Conservation (phyloP, 768 basidiomycete genomes). For the Tulasnella sp. region DNA sequence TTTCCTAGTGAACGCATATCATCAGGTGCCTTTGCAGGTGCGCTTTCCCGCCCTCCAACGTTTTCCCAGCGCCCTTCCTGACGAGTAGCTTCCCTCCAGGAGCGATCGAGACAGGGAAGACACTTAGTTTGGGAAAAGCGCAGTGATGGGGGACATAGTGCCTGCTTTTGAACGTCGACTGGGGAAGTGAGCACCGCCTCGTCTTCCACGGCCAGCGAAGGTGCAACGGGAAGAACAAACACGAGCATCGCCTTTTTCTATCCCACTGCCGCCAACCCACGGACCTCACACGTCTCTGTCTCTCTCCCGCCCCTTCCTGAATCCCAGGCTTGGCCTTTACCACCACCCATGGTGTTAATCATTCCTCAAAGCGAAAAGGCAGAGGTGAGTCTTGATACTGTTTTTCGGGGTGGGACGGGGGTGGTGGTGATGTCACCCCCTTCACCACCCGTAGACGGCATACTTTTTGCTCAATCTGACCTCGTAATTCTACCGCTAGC, state of each 20-base stretch:
- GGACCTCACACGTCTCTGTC: background rate
- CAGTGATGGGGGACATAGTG: background rate
- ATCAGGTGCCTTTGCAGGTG: no score
- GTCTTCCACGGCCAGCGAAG: background rate
- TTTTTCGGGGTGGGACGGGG: background rate
- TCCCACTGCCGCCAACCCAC: slow-evolving; percentile 2
- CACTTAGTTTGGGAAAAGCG: background rate
- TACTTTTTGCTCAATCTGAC: background rate
- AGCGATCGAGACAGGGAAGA: background rate
- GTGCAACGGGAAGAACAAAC: slow-evolving; percentile 8
- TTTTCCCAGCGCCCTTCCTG: no score
- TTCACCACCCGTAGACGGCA: background rate
- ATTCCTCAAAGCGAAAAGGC: slow-evolving; percentile 11
- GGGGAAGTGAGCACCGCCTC: background rate
- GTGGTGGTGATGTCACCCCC: slow-evolving; percentile 7
- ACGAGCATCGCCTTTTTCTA: background rate
- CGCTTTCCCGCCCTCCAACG: no score
- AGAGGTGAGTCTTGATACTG: background rate
- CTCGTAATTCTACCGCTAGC: background rate
- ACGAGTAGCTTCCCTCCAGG: background rate
- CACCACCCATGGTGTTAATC: slow-evolving; percentile 3
- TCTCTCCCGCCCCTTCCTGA: background rate
- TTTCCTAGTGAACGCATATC: background rate
- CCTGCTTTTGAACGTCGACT: background rate
- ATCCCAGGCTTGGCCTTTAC: background rate